Conservation (phyloP, 192 early-diverging fungal species). For the Coemansia interrupta region DNA sequence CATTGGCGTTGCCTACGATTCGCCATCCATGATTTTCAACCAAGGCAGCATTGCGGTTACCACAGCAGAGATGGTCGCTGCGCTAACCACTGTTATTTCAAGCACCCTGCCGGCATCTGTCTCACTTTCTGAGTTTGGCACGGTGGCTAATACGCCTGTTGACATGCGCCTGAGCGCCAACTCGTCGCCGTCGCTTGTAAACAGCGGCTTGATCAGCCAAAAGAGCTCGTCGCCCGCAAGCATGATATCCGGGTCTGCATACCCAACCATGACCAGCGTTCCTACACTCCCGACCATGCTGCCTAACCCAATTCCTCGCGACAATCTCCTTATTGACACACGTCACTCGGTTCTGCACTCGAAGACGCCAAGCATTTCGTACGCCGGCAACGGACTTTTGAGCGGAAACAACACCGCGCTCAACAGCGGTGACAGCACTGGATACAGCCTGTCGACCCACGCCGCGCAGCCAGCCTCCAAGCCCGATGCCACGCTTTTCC, state of each 20-base stretch:
- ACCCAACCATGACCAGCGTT: slow-evolving; percentile 9
- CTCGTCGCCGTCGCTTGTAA: slow-evolving; percentile 21
- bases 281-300: slow-evolving; percentile 11
- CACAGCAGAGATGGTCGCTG: slow-evolving; percentile 2
- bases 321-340: slow-evolving; percentile 4
- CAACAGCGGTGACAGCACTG: slow-evolving; percentile 29
- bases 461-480: slow-evolving; percentile 10
- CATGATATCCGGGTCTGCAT: slow-evolving; percentile 5
- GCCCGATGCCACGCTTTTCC: slow-evolving; percentile 33
- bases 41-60: not conserved
- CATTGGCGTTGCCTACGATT: slow-evolving; percentile 14
- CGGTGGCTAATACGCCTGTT: slow-evolving; percentile 11
- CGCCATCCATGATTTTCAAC: slow-evolving; percentile 10
- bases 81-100: not conserved
- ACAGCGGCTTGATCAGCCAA: slow-evolving; percentile 9
- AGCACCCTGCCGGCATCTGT: slow-evolving; percentile 12
- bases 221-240: slow-evolving; percentile 11
- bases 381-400: slow-evolving; percentile 7
- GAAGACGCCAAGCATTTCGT: slow-evolving; percentile 11
- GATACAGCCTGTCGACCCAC: slow-evolving; percentile 27
- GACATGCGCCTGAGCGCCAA: slow-evolving; percentile 14
- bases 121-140: slow-evolving; percentile 15
- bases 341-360: slow-evolving; percentile 14
- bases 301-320: slow-evolving; percentile 10
- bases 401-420: slow-evolving; percentile 19